phyloP scores from a whole-genome alignment of 352 stramenopile species.

The Phytophthora uliginosa region DNA sequence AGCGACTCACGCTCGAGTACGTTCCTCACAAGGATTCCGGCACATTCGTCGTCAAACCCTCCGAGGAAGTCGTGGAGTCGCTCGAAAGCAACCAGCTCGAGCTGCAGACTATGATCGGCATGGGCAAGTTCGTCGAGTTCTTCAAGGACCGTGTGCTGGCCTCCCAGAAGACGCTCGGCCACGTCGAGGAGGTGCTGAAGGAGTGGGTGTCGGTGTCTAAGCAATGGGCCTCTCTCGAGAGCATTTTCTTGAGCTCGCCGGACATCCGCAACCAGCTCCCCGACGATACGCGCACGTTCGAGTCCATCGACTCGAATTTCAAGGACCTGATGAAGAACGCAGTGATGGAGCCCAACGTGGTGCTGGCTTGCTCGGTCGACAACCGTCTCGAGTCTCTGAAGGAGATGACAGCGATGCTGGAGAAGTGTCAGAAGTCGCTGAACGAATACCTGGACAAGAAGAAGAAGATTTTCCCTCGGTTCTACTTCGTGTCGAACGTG shows the following conservation, averaged over 20 bases:
- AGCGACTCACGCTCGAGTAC: conserved; percentile 85
- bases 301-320: conserved; percentile 92
- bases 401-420: conserved; percentile 90
- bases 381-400: conserved; percentile 86
- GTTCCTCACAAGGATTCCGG: conserved; percentile 90
- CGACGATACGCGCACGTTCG: conserved; percentile 89
- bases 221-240: conserved; percentile 90
- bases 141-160: conserved; percentile 88
- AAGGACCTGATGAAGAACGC: conserved; percentile 94
- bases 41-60: conserved; percentile 89
- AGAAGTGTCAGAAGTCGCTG: conserved; percentile 91
- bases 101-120: conserved; percentile 91
- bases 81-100: conserved; percentile 91
- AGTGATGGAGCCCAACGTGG: conserved; percentile 87
- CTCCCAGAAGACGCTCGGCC: conserved; percentile 84
- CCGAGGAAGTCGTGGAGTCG: conserved; percentile 88
- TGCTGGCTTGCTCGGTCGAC: conserved; percentile 79
- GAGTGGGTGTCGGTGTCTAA: conserved; percentile 91
- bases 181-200: conserved; percentile 90
- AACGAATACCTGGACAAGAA: conserved; percentile 94
- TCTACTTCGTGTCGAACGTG: conserved; percentile 93
- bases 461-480: conserved; percentile 93
- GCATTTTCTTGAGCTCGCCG: conserved; percentile 90
- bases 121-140: conserved; percentile 94
- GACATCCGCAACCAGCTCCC: conserved; percentile 92